Conservation (phyloP, 1,284 basidiomycete species). For the Sparassis latifolia region DNA sequence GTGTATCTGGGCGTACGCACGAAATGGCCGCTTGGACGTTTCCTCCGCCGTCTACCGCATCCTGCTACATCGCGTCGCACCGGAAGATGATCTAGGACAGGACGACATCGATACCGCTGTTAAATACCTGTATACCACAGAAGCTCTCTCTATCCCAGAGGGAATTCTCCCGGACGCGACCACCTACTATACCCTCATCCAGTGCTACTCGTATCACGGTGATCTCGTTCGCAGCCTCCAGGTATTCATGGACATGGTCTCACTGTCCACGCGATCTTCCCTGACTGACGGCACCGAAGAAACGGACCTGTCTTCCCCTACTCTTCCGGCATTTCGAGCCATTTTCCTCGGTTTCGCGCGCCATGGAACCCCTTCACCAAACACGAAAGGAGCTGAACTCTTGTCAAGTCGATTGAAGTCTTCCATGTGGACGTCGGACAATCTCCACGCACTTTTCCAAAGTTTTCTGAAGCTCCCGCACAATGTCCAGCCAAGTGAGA, state of each 20-base stretch:
- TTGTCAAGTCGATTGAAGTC: slow-evolving; percentile 2
- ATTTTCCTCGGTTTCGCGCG: slow-evolving; percentile 74
- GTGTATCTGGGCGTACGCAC: slow-evolving; percentile 60
- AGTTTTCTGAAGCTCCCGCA: slow-evolving; percentile 49
- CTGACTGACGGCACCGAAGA: slow-evolving; percentile 3
- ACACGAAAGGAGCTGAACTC: not conserved
- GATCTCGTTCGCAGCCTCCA: slow-evolving; percentile 51
- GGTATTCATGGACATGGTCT: slow-evolving; percentile 69
- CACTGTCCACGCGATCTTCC: slow-evolving; percentile 28
- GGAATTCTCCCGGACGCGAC: slow-evolving; percentile 49
- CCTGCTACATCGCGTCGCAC: slow-evolving; percentile 44
- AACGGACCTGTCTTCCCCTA: slow-evolving; percentile 7
- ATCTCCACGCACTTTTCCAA: slow-evolving; percentile 49
- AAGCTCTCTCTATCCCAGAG: slow-evolving; percentile 38
- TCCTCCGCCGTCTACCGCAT: slow-evolving; percentile 57
- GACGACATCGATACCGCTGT: slow-evolving; percentile 29
- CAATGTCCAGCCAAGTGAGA: slow-evolving; percentile 34
- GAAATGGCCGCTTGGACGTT: slow-evolving; percentile 45
- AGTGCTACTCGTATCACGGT: slow-evolving; percentile 64
- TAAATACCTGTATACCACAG: slow-evolving; percentile 30
- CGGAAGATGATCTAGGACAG: slow-evolving; percentile 25
- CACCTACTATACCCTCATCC: slow-evolving; percentile 68
- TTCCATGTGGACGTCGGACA: slow-evolving; percentile 45
- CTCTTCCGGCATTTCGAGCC: slow-evolving; percentile 50
- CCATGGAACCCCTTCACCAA: slow-evolving; percentile 32